Conservation (phyloP, 75 land plant genomes). For the Picea sitchensis region DNA sequence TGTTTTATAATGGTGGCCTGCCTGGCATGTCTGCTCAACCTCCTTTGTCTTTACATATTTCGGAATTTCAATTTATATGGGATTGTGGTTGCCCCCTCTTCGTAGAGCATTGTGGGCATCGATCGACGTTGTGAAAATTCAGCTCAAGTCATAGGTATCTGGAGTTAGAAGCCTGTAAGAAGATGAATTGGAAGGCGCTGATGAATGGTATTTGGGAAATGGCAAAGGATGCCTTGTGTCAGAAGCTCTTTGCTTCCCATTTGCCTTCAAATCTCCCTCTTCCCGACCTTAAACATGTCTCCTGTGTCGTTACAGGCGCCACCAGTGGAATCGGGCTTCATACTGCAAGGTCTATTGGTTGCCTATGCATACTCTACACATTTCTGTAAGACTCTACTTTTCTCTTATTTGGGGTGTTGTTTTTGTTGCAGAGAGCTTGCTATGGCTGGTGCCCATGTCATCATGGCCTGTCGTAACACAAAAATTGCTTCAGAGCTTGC, state of each 20-base stretch:
- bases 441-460: constrained; percentile 43
- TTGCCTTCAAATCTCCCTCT: constrained; percentile 17
- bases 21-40: too few relatives aligned
- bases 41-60: too few relatives aligned
- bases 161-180: too few relatives aligned
- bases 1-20: too few relatives aligned
- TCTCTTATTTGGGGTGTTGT: neutral
- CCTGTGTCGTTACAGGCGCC: constrained; percentile 42
- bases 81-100: too few relatives aligned
- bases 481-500: constrained; percentile 27
- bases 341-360: constrained; percentile 31
- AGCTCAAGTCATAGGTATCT: too few relatives aligned
- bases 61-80: too few relatives aligned
- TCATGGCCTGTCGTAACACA: constrained; percentile 32
- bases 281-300: constrained; percentile 18
- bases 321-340: constrained; percentile 48
- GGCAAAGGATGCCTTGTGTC: constrained; percentile 18
- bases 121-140: too few relatives aligned
- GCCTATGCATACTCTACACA: neutral
- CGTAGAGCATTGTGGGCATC: too few relatives aligned
- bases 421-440: constrained; percentile 29
- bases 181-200: constrained; percentile 26
- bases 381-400: neutral
- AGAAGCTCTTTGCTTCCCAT: constrained; percentile 27
- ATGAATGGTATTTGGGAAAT: constrained; percentile 21